Percentiles rank a stretch among this genome's conserved stretches.
phyloP scores from a whole-genome alignment of 2,329 filamentous ascomycete species.

The Xylaria sp. region DNA sequence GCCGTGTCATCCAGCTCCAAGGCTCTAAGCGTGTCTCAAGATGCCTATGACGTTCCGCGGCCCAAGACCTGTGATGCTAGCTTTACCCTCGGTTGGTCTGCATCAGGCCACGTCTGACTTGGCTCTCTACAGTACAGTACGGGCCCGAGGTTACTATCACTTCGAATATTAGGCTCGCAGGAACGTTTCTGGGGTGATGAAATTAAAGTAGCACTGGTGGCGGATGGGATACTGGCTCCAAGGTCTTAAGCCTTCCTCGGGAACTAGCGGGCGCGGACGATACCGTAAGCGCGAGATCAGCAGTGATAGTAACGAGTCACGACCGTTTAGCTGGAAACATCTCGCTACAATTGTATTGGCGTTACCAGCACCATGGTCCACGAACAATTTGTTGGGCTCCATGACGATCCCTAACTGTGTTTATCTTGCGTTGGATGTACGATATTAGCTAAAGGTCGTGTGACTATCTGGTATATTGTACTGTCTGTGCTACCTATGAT shows the following conservation, averaged over 20 bases:
- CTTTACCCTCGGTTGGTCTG: constrained; percentile 2
- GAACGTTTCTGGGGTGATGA: constrained; percentile 14
- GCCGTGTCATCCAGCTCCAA: background rate
- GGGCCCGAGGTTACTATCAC: background rate
- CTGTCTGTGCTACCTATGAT: background rate
- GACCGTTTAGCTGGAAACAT: constrained; percentile 1
- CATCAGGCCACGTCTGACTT: background rate
- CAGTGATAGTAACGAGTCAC: background rate
- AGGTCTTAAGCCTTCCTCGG: constrained; percentile 11
- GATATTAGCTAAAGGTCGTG: constrained; percentile 10
- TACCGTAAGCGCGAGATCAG: constrained; percentile 1
- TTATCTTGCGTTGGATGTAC: background rate
- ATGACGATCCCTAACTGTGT: background rate
- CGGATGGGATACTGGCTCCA: constrained; percentile 3
- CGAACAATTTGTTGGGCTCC: background rate
- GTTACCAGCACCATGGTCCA: constrained; percentile 2
- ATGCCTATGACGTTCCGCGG: background rate
- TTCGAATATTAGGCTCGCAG: constrained; percentile 2
- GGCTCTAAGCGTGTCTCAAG: background rate
- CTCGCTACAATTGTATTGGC: background rate
- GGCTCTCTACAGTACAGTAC: constrained; percentile 3
- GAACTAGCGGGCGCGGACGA: constrained; percentile 15
- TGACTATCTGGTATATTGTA: background rate
- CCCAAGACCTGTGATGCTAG: background rate
- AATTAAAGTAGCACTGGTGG: constrained; percentile 11